A percentile compares a stretch with the other conserved stretches of the same genome.
phyloP scores from a whole-genome alignment of 805 yeast genomes.

The Lachancea mirantina region DNA sequence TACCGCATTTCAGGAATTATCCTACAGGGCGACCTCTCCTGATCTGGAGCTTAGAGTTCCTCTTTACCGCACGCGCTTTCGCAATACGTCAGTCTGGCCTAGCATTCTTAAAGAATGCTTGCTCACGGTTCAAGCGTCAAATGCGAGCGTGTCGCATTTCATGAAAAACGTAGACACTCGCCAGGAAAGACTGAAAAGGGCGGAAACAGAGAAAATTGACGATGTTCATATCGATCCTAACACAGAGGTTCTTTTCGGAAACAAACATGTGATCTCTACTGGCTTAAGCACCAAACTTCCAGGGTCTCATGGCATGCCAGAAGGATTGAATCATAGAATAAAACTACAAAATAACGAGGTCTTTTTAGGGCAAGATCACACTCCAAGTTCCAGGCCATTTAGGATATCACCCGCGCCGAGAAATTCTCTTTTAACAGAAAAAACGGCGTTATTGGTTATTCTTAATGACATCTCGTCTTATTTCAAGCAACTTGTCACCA shows the following conservation, averaged over 20 bases:
- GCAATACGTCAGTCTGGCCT: constrained; percentile 47
- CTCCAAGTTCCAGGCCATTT: constrained; percentile 5
- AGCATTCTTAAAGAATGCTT: constrained; percentile 55
- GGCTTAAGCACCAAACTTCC: constrained; percentile 13
- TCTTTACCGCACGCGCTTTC: constrained; percentile 45
- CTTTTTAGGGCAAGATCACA: constrained; percentile 10
- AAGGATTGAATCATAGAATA: constrained; percentile 16
- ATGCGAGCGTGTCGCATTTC: constrained; percentile 31
- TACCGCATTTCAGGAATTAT: constrained; percentile 72
- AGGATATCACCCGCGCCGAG: constrained; percentile 16
- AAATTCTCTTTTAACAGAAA: constrained; percentile 22
- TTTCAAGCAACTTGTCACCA: constrained; percentile 8
- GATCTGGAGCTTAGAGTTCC: constrained; percentile 43
- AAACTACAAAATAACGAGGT: constrained; percentile 21
- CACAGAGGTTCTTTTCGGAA: constrained; percentile 29
- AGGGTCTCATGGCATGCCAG: constrained; percentile 13
- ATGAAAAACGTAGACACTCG: constrained; percentile 14
- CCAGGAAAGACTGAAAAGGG: constrained; percentile 7
- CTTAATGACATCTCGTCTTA: constrained; percentile 11
- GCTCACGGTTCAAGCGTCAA: constrained; percentile 43
- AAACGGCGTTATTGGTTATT: constrained; percentile 18
- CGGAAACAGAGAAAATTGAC: neutral
- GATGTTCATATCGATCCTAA: neutral
- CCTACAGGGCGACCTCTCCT: constrained; percentile 49
- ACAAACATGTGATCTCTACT: constrained; percentile 21